Conservation (phyloP, 1,284 basidiomycete species). For the Cutaneotrichosporon dermatis region DNA sequence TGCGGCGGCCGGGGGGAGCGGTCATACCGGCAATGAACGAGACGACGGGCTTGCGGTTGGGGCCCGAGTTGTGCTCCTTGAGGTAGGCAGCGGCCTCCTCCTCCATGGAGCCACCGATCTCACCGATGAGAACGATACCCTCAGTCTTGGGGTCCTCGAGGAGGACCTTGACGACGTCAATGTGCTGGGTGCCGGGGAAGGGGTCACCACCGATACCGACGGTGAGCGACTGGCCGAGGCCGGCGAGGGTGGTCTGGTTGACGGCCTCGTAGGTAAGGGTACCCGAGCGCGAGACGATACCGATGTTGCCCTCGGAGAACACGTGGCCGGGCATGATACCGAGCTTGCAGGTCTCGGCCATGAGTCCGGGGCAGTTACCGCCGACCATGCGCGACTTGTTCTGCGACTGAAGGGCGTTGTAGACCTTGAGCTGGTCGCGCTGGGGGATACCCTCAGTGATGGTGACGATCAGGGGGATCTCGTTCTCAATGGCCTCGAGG, state of each 20-base stretch:
- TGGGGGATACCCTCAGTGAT: constrained; percentile 98
- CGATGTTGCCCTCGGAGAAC: constrained; percentile 90
- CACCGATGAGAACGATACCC: constrained; percentile 96
- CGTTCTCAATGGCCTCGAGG: constrained; percentile 94
- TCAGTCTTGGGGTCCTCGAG: constrained; percentile 88
- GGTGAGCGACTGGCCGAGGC: constrained; percentile 93
- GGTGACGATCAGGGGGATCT: constrained; percentile 92
- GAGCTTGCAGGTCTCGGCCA: constrained; percentile 98
- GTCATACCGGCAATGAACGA: constrained; percentile 97
- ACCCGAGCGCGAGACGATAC: constrained; percentile 93
- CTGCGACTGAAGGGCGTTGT: constrained; percentile 90
- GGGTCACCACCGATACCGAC: constrained; percentile 99
- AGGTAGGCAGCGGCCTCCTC: constrained; percentile 98
- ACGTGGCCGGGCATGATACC: constrained; percentile 99
- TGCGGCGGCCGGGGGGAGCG: constrained; percentile 93
- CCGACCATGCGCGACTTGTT: constrained; percentile 91
- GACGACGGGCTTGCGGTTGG: constrained; percentile 89
- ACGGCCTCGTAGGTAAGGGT: constrained; percentile 57
- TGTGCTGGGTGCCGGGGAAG: constrained; percentile 79
- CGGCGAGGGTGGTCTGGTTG: constrained; percentile 78
- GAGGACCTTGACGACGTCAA: constrained; percentile 95
- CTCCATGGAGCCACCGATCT: constrained; percentile 99
- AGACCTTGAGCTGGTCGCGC: constrained; percentile 87
- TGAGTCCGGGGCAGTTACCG: constrained; percentile 93
- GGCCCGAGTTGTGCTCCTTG: constrained; percentile 84